Conservation (phyloP, 495 filamentous ascomycete species). For the Penicillium pulvis region DNA sequence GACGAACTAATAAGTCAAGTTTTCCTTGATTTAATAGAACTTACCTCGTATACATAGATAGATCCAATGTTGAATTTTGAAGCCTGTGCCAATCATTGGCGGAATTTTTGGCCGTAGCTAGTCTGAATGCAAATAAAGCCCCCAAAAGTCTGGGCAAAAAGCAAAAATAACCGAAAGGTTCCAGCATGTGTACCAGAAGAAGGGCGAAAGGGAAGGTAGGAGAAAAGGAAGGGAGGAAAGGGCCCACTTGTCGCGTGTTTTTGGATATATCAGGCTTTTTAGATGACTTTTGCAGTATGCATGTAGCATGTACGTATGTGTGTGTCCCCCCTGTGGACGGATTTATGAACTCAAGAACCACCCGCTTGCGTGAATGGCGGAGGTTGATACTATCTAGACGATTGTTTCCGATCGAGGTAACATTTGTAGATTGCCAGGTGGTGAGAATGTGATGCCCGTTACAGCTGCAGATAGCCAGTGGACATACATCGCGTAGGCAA, state of each 20-base stretch:
- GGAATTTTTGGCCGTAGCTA: background rate
- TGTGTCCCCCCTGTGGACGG: background rate
- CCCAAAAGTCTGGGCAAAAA: constrained; percentile 1
- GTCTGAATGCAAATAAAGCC: background rate
- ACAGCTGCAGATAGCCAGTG: constrained; percentile 6
- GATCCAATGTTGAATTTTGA: background rate
- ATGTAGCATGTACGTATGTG: background rate
- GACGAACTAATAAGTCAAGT: background rate
- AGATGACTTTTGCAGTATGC: constrained; percentile 3
- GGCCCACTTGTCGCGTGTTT: constrained; percentile 21
- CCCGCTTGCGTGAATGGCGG: constrained; percentile 19
- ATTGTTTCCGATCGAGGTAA: constrained; percentile 23
- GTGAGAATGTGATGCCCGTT: constrained; percentile 4
- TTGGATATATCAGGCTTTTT: background rate
- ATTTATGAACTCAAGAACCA: background rate
- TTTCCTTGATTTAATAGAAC: background rate
- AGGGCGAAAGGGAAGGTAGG: background rate
- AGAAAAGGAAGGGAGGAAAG: background rate
- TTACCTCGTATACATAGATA: background rate
- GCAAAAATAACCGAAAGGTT: background rate
- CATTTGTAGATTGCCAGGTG: constrained; percentile 8
- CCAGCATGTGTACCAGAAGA: background rate
- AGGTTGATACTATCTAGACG: constrained; percentile 6
- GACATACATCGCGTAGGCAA: background rate
- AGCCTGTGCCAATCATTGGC: background rate